Evolutionary conservation across 805 yeast species (phyloP).

Genomic region (Starmerella scarabaei): DNA sequence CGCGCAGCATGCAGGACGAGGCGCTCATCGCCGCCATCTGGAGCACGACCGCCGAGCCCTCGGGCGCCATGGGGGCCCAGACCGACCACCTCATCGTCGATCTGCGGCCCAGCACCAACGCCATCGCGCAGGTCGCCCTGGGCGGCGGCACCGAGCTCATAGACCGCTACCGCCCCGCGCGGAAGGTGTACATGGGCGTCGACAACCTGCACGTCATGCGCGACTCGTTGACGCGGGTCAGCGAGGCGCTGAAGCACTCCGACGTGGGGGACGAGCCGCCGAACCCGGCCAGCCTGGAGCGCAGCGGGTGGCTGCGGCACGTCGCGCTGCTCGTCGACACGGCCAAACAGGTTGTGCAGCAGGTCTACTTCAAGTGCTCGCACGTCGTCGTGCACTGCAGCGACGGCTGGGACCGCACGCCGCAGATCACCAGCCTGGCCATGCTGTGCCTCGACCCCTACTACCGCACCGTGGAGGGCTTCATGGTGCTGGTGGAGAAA

Average conservation of each 20-base stretch:
- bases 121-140: constrained; percentile 88
- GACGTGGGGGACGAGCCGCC: constrained; percentile 44
- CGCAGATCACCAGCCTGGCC: constrained; percentile 73
- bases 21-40: constrained; percentile 63
- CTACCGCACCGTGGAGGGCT: constrained; percentile 78
- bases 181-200: constrained; percentile 70
- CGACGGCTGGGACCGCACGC: constrained; percentile 97
- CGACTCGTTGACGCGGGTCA: constrained; percentile 57
- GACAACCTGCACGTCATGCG: constrained; percentile 95
- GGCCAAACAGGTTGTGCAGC: constrained; percentile 63
- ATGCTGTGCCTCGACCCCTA: constrained; percentile 85
- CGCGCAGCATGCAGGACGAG: constrained; percentile 85
- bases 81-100: constrained; percentile 66
- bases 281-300: constrained; percentile 44
- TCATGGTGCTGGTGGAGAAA: constrained; percentile 72
- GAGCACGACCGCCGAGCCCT: constrained; percentile 35
- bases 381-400: constrained; percentile 87
- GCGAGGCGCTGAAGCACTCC: constrained; percentile 50
- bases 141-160: constrained; percentile 97
- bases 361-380: constrained; percentile 69
- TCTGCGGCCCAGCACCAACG: constrained; percentile 85
- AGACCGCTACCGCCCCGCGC: constrained; percentile 64
- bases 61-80: constrained; percentile 25
- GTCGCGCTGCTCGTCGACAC: constrained; percentile 56
- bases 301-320: constrained; percentile 70